phyloP scores from a whole-genome alignment of 2,329 filamentous ascomycete species.

The Alternaria novae-zelandiae region DNA sequence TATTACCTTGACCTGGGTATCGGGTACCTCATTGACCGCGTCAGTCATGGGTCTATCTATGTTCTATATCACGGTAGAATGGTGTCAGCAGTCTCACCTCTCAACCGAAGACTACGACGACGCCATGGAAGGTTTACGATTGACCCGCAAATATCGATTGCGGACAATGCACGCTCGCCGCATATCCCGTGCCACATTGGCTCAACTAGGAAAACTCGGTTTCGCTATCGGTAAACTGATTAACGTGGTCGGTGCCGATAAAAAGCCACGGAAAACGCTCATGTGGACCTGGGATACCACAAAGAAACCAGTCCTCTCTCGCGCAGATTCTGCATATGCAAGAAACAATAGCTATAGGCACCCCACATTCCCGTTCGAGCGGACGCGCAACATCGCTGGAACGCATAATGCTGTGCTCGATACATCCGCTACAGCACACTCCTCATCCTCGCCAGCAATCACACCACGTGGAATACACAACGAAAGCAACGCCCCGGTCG shows the following conservation, averaged over 20 bases:
- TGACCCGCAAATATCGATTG: slow-evolving; percentile 32
- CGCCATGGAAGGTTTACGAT: slow-evolving; percentile 32
- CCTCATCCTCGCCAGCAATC: background rate
- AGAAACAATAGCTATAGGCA: background rate
- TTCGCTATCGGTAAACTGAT: slow-evolving; percentile 15
- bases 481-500: background rate
- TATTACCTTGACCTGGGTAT: slow-evolving; percentile 40
- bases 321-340: background rate
- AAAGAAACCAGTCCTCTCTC: slow-evolving; percentile 7
- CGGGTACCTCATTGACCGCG: slow-evolving; percentile 39
- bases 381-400: background rate
- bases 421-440: background rate
- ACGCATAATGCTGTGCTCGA: background rate
- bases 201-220: slow-evolving; percentile 20
- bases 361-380: background rate
- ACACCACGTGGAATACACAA: background rate
- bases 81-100: slow-evolving; percentile 49
- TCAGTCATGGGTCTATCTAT: slow-evolving; percentile 41
- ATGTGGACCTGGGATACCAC: slow-evolving; percentile 27
- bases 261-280: slow-evolving; percentile 28
- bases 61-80: slow-evolving; percentile 48
- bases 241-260: background rate
- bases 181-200: slow-evolving; percentile 18
- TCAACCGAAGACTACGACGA: slow-evolving; percentile 41
- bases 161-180: slow-evolving; percentile 22